Percentiles rank a stretch among this genome's conserved stretches.
phyloP scores from a whole-genome alignment of 768 basidiomycete genomes.

The Udeniomyces megalosporus region DNA sequence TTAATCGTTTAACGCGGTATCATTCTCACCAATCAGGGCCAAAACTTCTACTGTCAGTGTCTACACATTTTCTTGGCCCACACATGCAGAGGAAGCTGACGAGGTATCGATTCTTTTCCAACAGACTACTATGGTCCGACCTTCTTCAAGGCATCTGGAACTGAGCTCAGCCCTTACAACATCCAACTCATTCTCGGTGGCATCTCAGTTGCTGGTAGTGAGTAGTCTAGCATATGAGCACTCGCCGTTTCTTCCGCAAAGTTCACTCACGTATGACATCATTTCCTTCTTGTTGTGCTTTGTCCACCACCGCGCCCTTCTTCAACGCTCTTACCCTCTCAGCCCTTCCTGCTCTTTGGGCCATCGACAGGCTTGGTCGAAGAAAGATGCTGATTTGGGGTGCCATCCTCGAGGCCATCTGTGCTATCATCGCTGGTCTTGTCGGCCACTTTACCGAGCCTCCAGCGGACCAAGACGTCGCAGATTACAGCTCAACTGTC shows the following conservation, averaged over 20 bases:
- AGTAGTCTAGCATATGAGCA: background rate
- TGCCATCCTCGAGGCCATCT: conserved; percentile 39
- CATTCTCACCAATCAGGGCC: no score
- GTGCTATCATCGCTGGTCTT: conserved; percentile 37
- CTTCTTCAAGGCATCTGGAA: conserved; percentile 61
- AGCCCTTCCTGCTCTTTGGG: conserved; percentile 47
- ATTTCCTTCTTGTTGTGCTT: background rate
- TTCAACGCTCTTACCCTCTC: no score
- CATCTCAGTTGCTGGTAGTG: conserved; percentile 46
- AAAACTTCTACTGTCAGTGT: conserved; percentile 49
- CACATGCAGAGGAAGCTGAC: background rate
- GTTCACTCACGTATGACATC: background rate
- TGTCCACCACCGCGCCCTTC: no score
- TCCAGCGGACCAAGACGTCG: conserved; percentile 35
- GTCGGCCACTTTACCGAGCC: conserved; percentile 55
- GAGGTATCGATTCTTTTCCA: background rate
- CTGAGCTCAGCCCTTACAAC: conserved; percentile 52
- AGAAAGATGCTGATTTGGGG: conserved; percentile 57
- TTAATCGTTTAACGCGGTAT: no score
- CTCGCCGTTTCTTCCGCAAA: background rate
- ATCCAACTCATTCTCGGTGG: conserved; percentile 61
- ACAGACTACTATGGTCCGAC: conserved; percentile 37
- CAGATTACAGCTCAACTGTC: conserved; percentile 36
- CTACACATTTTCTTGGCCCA: background rate
- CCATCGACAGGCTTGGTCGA: conserved; percentile 63